Conservation (phyloP, 495 filamentous ascomycete genomes). For the Extremus antarcticus region DNA sequence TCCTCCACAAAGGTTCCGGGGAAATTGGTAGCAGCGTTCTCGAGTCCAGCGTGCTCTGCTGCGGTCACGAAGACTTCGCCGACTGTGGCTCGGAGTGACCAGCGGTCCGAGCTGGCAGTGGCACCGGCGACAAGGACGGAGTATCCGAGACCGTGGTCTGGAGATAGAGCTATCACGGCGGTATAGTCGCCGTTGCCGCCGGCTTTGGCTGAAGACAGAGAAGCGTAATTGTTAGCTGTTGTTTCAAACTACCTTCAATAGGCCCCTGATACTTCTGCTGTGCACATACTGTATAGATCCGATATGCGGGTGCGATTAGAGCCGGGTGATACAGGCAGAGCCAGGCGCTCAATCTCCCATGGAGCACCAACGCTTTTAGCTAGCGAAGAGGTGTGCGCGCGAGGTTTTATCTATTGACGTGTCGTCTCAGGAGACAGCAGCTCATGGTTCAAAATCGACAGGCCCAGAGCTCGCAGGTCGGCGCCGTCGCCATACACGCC, state of each 20-base stretch:
- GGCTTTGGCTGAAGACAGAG: no score
- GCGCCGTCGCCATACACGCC: neutral
- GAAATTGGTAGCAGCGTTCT: neutral
- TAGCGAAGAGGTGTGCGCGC: slow-evolving; percentile 37
- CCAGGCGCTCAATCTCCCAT: slow-evolving; percentile 45
- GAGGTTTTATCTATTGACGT: slow-evolving; percentile 46
- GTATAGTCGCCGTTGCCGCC: slow-evolving; percentile 42
- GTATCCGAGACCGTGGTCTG: slow-evolving; percentile 46
- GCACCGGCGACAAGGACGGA: slow-evolving; percentile 37
- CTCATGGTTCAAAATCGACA: neutral
- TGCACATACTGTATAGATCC: slow-evolving; percentile 50
- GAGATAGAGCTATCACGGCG: slow-evolving; percentile 36
- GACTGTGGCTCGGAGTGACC: neutral
- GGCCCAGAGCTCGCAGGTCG: neutral
- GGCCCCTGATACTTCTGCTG: no score
- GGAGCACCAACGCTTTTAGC: slow-evolving; percentile 41
- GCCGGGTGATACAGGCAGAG: slow-evolving; percentile 5
- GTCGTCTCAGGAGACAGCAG: neutral
- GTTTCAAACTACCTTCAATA: no score
- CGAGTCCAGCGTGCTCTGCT: neutral
- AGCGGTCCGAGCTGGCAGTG: slow-evolving; percentile 3
- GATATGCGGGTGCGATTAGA: slow-evolving; percentile 16
- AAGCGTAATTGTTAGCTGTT: no score
- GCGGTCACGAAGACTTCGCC: neutral
- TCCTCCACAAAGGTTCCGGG: neutral